Evolutionary conservation across 2,329 filamentous ascomycete genomes (phyloP).

Genomic region (Fusarium domesticum): DNA sequence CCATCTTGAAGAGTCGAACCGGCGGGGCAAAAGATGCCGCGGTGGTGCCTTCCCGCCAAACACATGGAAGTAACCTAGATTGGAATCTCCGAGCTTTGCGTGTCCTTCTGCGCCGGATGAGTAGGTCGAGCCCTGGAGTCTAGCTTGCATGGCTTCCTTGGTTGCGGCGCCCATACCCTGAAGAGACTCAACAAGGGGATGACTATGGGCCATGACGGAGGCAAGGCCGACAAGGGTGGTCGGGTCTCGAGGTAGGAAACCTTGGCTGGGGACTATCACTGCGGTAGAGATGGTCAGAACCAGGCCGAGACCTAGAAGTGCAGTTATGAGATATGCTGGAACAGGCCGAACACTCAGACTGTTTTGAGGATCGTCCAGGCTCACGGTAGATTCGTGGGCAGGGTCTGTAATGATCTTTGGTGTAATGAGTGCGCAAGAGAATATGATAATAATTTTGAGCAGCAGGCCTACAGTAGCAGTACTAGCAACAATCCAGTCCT

Average conservation of each 20-base stretch:
- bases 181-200: slow-evolving; percentile 34
- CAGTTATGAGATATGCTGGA: slow-evolving; percentile 33
- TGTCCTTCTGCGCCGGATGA: slow-evolving; percentile 37
- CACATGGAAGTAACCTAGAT: slow-evolving; percentile 27
- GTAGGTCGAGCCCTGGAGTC: slow-evolving; percentile 29
- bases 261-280: slow-evolving; percentile 27
- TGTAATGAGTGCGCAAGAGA: slow-evolving; percentile 38
- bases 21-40: slow-evolving; percentile 6
- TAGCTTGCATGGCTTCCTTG: slow-evolving; percentile 24
- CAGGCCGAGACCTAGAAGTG: slow-evolving; percentile 28
- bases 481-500: slow-evolving; percentile 35
- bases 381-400: slow-evolving; percentile 24
- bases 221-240: slow-evolving; percentile 36
- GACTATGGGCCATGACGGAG: slow-evolving; percentile 37
- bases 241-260: slow-evolving; percentile 37
- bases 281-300: slow-evolving; percentile 20
- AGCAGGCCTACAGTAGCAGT: slow-evolving; percentile 29
- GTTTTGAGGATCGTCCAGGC: slow-evolving; percentile 31
- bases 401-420: slow-evolving; percentile 30
- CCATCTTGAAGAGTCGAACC: slow-evolving; percentile 28
- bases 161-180: slow-evolving; percentile 35
- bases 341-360: slow-evolving; percentile 31
- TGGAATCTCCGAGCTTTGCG: slow-evolving; percentile 28
- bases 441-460: slow-evolving; percentile 34
- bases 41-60: slow-evolving; percentile 26